A percentile compares a stretch with the other conserved stretches of the same genome.
These are phyloP conservation scores for Amauroascus niger DNA, from an alignment of 2,329 filamentous ascomycete genomes.

Conservation along the genomic window DNA sequence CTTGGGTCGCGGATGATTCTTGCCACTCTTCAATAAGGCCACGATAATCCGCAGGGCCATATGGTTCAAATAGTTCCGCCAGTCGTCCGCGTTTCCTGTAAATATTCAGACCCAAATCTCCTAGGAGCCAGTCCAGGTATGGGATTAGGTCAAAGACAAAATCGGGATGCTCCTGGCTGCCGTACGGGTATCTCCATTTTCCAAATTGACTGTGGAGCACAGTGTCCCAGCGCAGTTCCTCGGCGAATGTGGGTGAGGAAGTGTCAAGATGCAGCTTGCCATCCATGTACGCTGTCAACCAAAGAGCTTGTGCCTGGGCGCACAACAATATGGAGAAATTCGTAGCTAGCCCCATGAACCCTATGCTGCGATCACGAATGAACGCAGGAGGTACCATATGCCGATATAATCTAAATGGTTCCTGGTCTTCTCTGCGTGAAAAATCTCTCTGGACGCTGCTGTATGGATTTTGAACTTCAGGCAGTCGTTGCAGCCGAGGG, in stretches of 20 bases:
- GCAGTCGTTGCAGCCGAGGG: slow-evolving; percentile 39
- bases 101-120: slow-evolving; percentile 53
- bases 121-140: slow-evolving; percentile 59
- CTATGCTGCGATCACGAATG: slow-evolving; percentile 36
- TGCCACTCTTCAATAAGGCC: slow-evolving; percentile 37
- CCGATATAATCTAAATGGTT: slow-evolving; percentile 38
- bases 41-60: slow-evolving; percentile 34
- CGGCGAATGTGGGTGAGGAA: slow-evolving; percentile 12
- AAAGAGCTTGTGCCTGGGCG: slow-evolving; percentile 45
- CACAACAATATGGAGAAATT: slow-evolving; percentile 32
- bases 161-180: slow-evolving; percentile 43
- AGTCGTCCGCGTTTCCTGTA: slow-evolving; percentile 28
- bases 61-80: slow-evolving; percentile 31
- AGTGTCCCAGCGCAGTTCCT: slow-evolving; percentile 45
- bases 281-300: slow-evolving; percentile 57
- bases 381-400: slow-evolving; percentile 40
- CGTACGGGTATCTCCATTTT: slow-evolving; percentile 56
- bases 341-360: slow-evolving; percentile 40
- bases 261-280: slow-evolving; percentile 36
- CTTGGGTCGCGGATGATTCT: too few species aligned
- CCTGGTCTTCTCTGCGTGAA: background rate
- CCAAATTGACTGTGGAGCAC: slow-evolving; percentile 59
- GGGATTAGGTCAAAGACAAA: slow-evolving; percentile 68
- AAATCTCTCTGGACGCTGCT: slow-evolving; percentile 14
- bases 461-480: slow-evolving; percentile 17